phyloP scores from a whole-genome alignment of 192 early-diverging fungal genomes.

The Lobosporangium transversale region DNA sequence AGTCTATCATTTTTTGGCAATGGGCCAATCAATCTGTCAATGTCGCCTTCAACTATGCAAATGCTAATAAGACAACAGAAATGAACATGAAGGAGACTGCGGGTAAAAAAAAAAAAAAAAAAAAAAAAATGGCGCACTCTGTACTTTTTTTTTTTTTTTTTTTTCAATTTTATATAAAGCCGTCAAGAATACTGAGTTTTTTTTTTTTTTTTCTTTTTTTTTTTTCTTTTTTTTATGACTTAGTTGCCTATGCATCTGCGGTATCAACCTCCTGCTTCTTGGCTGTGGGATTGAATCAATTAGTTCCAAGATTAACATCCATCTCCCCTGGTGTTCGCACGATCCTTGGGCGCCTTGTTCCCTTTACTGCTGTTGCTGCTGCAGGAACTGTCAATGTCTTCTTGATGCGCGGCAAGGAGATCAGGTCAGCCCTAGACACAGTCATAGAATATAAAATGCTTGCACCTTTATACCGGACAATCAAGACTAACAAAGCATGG shows the following conservation, averaged over 20 bases:
- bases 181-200: neutral
- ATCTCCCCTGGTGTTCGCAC: constrained; percentile 54
- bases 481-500: no score
- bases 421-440: no score
- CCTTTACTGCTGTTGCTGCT: constrained; percentile 81
- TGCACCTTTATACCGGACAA: no score
- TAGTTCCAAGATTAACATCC: constrained; percentile 66
- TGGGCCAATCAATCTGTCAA: constrained; percentile 87
- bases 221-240: neutral
- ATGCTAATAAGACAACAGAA: constrained; percentile 83
- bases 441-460: neutral
- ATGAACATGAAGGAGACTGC: constrained; percentile 80
- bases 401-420: constrained; percentile 85
- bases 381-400: constrained; percentile 87
- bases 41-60: constrained; percentile 86
- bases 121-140: neutral
- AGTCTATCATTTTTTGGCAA: constrained; percentile 77
- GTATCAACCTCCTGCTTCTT: constrained; percentile 81
- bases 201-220: constrained; percentile 3
- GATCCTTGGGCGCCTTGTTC: constrained; percentile 64
- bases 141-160: neutral
- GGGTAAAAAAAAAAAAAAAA: constrained; percentile 53
- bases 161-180: neutral
- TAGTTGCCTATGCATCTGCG: constrained; percentile 79
- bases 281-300: constrained; percentile 75